Percentiles rank a stretch among this genome's conserved stretches.
phyloP scores from a whole-genome alignment of 2,329 filamentous ascomycete species.

The Capronia americana region DNA sequence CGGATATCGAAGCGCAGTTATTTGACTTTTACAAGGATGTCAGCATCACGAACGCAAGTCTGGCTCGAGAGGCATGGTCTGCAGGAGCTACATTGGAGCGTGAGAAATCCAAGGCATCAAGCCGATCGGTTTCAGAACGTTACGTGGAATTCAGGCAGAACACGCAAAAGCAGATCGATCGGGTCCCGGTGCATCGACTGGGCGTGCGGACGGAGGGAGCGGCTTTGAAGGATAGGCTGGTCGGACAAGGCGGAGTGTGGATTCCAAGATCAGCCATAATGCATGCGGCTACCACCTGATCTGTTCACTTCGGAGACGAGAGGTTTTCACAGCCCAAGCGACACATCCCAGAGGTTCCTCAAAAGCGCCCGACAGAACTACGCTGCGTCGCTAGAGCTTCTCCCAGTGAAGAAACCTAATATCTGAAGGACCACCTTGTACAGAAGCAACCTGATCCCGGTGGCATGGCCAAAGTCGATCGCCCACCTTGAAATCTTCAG shows the following conservation, averaged over 20 bases:
- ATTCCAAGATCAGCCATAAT: slow-evolving; percentile 29
- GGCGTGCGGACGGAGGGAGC: slow-evolving; percentile 60
- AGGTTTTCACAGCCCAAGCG: not conserved
- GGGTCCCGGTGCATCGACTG: slow-evolving; percentile 63
- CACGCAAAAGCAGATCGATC: slow-evolving; percentile 63
- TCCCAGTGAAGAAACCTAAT: slow-evolving; percentile 8
- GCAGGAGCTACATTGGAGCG: slow-evolving; percentile 42
- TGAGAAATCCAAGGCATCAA: slow-evolving; percentile 48
- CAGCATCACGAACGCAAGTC: slow-evolving; percentile 45
- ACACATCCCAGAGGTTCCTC: not conserved
- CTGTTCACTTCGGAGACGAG: not conserved
- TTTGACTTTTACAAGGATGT: slow-evolving; percentile 49
- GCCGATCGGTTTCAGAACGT: slow-evolving; percentile 51
- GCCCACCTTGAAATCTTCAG: slow-evolving; percentile 18
- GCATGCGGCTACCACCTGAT: slow-evolving; percentile 14
- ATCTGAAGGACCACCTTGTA: slow-evolving; percentile 19
- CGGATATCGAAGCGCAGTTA: slow-evolving; percentile 46
- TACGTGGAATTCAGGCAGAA: slow-evolving; percentile 57
- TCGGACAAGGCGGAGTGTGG: slow-evolving; percentile 39
- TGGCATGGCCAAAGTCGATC: slow-evolving; percentile 29
- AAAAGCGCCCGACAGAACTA: not conserved
- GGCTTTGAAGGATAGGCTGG: slow-evolving; percentile 34
- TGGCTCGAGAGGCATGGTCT: slow-evolving; percentile 50
- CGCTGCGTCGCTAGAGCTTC: not conserved
- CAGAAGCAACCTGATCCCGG: slow-evolving; percentile 17